Percentiles rank a stretch among this genome's conserved stretches.
Conservation (phyloP, 768 basidiomycete genomes). For the Phylloporus sp. region DNA sequence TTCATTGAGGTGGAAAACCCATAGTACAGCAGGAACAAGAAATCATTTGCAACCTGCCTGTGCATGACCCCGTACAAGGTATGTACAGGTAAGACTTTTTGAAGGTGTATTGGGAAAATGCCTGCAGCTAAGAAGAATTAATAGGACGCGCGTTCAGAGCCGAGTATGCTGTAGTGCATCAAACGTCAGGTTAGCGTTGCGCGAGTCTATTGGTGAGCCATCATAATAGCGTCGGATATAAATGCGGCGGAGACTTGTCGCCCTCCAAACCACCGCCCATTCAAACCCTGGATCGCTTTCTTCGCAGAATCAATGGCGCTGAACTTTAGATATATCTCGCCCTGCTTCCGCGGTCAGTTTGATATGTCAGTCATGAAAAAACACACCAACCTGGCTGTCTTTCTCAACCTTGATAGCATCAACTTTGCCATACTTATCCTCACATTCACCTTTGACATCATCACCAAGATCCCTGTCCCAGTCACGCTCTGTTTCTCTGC, state of each 20-base stretch:
- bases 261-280: conserved; percentile 96
- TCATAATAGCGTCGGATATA: conserved; percentile 93
- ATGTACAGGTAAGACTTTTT: conserved; percentile 31
- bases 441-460: conserved; percentile 93
- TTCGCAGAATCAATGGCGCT: conserved; percentile 71
- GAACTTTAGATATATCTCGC: conserved; percentile 97
- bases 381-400: conserved; percentile 73
- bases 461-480: conserved; percentile 97
- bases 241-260: conserved; percentile 81
- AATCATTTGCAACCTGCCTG: conserved; percentile 38
- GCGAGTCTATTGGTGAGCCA: conserved; percentile 67
- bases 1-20: conserved; percentile 32
- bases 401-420: conserved; percentile 88
- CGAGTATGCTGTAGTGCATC: conserved; percentile 27
- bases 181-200: conserved; percentile 24
- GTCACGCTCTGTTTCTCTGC: conserved; percentile 88
- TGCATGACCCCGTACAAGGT: conserved; percentile 27
- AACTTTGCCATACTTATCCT: conserved; percentile 84
- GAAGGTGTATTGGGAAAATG: conserved; percentile 26
- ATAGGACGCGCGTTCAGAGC: conserved; percentile 20
- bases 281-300: conserved; percentile 82
- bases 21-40: conserved; percentile 26
- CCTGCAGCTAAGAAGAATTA: conserved; percentile 32
- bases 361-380: neutral
- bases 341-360: conserved; percentile 43